phyloP scores from a whole-genome alignment of 257 asterid species.

The Paraleonurus japonicus region DNA sequence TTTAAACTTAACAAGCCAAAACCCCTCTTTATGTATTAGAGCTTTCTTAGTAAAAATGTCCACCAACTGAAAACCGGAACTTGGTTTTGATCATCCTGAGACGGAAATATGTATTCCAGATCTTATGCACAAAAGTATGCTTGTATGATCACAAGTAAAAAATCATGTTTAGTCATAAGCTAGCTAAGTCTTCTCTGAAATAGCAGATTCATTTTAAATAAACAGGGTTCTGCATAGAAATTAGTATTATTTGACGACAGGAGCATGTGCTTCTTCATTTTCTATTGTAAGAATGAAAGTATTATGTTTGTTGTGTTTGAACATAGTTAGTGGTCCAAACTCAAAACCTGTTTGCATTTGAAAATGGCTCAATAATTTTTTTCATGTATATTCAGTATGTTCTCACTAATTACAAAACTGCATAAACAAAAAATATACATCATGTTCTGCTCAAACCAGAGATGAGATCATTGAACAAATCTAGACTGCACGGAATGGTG shows the following conservation, averaged over 20 bases:
- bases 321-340: background rate
- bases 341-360: background rate
- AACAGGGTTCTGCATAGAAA: no score
- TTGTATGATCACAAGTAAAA: background rate
- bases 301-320: no score
- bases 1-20: background rate
- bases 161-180: background rate
- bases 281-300: background rate
- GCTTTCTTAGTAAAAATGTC: background rate
- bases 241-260: background rate
- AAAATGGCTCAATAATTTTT: background rate
- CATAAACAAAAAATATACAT: background rate
- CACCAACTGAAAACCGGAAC: background rate
- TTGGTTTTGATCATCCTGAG: no score
- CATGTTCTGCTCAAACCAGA: background rate
- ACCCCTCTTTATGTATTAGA: no score
- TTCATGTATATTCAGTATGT: background rate
- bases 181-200: background rate
- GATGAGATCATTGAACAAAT: constrained; percentile 20
- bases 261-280: background rate
- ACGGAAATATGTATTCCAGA: background rate
- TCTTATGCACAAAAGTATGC: background rate
- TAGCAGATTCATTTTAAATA: no score
- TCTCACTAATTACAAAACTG: background rate
- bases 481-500: constrained; percentile 34